These are phyloP conservation scores for Nakaseomyces bracarensis DNA, from an alignment of 1,139 yeast genomes.

Conservation along the genomic window DNA sequence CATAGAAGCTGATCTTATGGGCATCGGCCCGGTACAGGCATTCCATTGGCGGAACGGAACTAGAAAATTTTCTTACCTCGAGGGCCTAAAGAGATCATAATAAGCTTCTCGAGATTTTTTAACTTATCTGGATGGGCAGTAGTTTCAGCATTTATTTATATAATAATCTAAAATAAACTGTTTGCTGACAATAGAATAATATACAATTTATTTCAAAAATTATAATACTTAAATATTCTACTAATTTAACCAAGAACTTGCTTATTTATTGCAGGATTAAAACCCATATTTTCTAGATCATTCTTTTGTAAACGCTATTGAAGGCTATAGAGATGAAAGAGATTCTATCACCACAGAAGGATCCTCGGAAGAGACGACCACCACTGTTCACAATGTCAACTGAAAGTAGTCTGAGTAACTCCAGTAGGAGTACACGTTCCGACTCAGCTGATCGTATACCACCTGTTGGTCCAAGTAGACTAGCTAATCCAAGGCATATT, in stretches of 20 bases:
- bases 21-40: slow-evolving; percentile 5
- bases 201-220: too few relatives aligned
- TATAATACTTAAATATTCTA: too few relatives aligned
- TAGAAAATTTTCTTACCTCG: background rate
- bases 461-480: background rate
- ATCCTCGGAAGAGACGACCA: slow-evolving; percentile 1
- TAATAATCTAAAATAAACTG: too few relatives aligned
- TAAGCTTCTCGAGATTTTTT: too few relatives aligned
- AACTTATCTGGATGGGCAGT: too few relatives aligned
- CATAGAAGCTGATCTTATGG: background rate
- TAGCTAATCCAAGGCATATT: background rate
- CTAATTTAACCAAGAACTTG: too few relatives aligned
- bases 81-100: background rate
- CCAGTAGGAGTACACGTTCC: background rate
- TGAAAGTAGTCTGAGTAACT: slow-evolving; percentile 1
- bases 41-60: too few relatives aligned
- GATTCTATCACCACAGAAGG: background rate
- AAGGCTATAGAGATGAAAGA: background rate
- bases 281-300: too few relatives aligned
- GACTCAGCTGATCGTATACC: background rate
- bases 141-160: too few relatives aligned
- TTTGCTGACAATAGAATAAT: too few relatives aligned
- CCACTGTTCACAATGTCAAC: slow-evolving; percentile 6
- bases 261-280: background rate
- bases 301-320: too few relatives aligned